These are phyloP conservation scores for Xylariaceae sp. DNA, from an alignment of 2,329 filamentous ascomycete species.

Conservation along the genomic window DNA sequence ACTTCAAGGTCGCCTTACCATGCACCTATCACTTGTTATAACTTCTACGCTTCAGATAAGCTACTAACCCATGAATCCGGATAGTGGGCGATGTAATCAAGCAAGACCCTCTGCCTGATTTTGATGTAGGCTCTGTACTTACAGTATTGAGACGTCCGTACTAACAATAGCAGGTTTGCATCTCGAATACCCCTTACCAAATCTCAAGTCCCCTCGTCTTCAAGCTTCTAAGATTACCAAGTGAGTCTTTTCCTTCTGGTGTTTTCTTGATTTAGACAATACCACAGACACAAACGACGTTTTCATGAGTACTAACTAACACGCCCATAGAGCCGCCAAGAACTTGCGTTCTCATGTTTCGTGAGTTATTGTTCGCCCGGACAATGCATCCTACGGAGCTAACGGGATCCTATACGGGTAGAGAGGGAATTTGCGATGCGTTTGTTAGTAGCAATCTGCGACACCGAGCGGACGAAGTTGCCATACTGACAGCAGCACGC, in stretches of 20 bases:
- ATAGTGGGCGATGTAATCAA: constrained; percentile 86
- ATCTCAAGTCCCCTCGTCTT: constrained; percentile 92
- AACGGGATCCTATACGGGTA: not conserved
- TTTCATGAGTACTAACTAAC: constrained; percentile 1
- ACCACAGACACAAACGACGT: constrained; percentile 30
- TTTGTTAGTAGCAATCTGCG: constrained; percentile 9
- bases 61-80: not conserved
- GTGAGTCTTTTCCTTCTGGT: constrained; percentile 2
- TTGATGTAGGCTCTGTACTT: constrained; percentile 42
- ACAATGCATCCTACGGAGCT: not conserved
- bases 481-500: constrained; percentile 4
- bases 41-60: not conserved
- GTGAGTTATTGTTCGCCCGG: constrained; percentile 65
- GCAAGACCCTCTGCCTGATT: constrained; percentile 58
- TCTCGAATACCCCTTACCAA: constrained; percentile 66
- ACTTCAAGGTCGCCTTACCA: not conserved
- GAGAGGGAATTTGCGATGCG: constrained; percentile 19
- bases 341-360: constrained; percentile 88
- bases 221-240: constrained; percentile 71
- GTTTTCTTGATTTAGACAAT: not conserved
- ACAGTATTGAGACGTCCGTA: not conserved
- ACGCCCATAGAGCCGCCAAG: constrained; percentile 57
- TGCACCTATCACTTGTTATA: not conserved
- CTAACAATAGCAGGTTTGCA: constrained; percentile 48
- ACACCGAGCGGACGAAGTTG: not conserved